These are phyloP conservation scores for Camelina laxa DNA, from an alignment of 345 rosid genomes.

Conservation along the genomic window DNA sequence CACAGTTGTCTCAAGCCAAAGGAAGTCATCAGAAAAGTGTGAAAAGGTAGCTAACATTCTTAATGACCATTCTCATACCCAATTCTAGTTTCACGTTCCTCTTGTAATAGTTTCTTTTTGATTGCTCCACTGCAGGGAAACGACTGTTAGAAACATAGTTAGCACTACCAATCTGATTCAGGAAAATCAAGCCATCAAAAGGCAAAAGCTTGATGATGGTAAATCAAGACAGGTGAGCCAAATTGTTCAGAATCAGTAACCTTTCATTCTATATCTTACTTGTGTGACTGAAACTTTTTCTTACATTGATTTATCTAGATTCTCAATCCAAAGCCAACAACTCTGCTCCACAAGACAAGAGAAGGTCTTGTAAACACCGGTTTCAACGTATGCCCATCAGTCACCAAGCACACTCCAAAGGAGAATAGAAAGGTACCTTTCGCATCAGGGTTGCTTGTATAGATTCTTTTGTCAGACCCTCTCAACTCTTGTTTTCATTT, in stretches of 20 bases:
- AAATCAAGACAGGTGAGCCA: constrained; percentile 76
- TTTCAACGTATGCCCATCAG: constrained; percentile 52
- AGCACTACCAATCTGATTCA: constrained; percentile 65
- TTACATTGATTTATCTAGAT: constrained; percentile 58
- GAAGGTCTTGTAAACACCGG: constrained; percentile 58
- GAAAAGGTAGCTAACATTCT: constrained; percentile 47
- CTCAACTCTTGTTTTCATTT: constrained; percentile 23
- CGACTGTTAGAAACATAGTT: constrained; percentile 41
- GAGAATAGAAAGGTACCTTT: constrained; percentile 75
- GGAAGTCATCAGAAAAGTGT: constrained; percentile 47
- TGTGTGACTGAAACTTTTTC: constrained; percentile 12
- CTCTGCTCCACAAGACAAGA: constrained; percentile 82
- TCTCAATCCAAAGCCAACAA: constrained; percentile 71
- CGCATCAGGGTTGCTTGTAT: constrained; percentile 27
- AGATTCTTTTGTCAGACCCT: constrained; percentile 5
- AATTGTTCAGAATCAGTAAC: not conserved
- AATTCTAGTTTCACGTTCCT: constrained; percentile 7
- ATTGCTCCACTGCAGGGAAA: constrained; percentile 46
- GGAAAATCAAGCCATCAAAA: constrained; percentile 93
- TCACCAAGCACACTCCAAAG: constrained; percentile 50
- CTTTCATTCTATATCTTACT: constrained; percentile 10
- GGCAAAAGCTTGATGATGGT: constrained; percentile 97
- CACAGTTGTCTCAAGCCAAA: constrained; percentile 59
- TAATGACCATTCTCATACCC: not conserved
- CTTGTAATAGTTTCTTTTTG: constrained; percentile 13